Evolutionary conservation across 1,139 yeast species (phyloP).

Genomic region (Debaryomyces singareniensis): DNA sequence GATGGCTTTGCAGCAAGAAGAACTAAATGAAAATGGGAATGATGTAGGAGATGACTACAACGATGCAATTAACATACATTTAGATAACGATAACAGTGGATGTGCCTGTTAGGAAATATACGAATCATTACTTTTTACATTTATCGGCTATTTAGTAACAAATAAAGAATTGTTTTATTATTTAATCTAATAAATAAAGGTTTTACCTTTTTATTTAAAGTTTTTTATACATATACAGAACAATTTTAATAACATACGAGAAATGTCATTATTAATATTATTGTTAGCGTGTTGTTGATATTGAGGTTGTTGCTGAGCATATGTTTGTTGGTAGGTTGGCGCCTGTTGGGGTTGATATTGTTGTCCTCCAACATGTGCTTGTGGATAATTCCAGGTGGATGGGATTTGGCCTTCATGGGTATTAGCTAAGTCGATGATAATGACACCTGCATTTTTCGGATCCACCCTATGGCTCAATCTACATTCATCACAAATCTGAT

Average conservation of each 20-base stretch:
- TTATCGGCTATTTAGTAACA: not conserved
- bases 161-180: not conserved
- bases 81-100: slow-evolving; percentile 71
- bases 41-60: slow-evolving; percentile 74
- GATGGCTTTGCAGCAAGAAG: slow-evolving; percentile 89
- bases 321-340: slow-evolving; percentile 11
- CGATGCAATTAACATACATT: slow-evolving; percentile 90
- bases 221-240: slow-evolving; percentile 26
- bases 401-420: slow-evolving; percentile 43
- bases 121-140: not conserved
- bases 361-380: slow-evolving; percentile 8
- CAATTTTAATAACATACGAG: slow-evolving; percentile 25
- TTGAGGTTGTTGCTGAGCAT: slow-evolving; percentile 10
- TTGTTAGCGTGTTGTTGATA: slow-evolving; percentile 13
- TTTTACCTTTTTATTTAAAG: slow-evolving; percentile 5
- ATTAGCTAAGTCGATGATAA: slow-evolving; percentile 55
- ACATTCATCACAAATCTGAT: slow-evolving; percentile 63
- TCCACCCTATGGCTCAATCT: slow-evolving; percentile 58
- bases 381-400: slow-evolving; percentile 38
- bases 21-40: slow-evolving; percentile 78
- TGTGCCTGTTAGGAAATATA: slow-evolving; percentile 58
- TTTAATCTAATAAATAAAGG: not conserved
- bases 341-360: slow-evolving; percentile 22
- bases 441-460: slow-evolving; percentile 70
- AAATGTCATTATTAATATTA: slow-evolving; percentile 7